A percentile compares a stretch with the other conserved stretches of the same genome.
Evolutionary conservation across 2,329 filamentous ascomycete genomes (phyloP).

Genomic region (Fusarium staphyleae): DNA sequence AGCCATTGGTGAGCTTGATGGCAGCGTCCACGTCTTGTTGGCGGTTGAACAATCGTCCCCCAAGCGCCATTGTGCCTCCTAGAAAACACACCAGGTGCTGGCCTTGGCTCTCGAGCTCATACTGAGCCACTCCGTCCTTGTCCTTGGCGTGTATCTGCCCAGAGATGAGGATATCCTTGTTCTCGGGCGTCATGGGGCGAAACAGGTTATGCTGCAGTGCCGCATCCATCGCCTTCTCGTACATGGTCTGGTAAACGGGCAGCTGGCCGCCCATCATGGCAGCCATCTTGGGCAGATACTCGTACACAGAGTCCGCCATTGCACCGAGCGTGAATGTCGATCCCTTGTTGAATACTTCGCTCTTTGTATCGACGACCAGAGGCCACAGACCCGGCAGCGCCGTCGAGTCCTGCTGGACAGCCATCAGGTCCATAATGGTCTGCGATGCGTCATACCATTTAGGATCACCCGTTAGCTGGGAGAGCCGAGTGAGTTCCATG

Average conservation of each 20-base stretch:
- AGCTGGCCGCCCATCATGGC: conserved; percentile 63
- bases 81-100: conserved; percentile 60
- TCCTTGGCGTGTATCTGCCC: conserved; percentile 46
- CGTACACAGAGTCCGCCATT: conserved; percentile 67
- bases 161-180: conserved; percentile 62
- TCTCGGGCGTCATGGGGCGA: conserved; percentile 64
- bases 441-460: conserved; percentile 79
- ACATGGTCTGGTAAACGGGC: conserved; percentile 62
- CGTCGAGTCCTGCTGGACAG: conserved; percentile 70
- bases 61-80: conserved; percentile 59
- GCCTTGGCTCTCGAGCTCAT: conserved; percentile 45
- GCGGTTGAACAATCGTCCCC: conserved; percentile 52
- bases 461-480: conserved; percentile 73
- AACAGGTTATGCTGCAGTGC: conserved; percentile 66
- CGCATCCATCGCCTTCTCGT: conserved; percentile 62
- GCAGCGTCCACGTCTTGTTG: conserved; percentile 53
- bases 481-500: conserved; percentile 75
- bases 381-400: conserved; percentile 78
- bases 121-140: conserved; percentile 44
- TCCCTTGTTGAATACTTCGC: conserved; percentile 35
- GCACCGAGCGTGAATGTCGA: conserved; percentile 58
- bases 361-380: conserved; percentile 35
- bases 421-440: conserved; percentile 71
- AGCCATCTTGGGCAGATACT: conserved; percentile 93
- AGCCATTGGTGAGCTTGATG: conserved; percentile 57